phyloP scores from a whole-genome alignment of 257 asterid genomes.

The Solanum dulcamara region DNA sequence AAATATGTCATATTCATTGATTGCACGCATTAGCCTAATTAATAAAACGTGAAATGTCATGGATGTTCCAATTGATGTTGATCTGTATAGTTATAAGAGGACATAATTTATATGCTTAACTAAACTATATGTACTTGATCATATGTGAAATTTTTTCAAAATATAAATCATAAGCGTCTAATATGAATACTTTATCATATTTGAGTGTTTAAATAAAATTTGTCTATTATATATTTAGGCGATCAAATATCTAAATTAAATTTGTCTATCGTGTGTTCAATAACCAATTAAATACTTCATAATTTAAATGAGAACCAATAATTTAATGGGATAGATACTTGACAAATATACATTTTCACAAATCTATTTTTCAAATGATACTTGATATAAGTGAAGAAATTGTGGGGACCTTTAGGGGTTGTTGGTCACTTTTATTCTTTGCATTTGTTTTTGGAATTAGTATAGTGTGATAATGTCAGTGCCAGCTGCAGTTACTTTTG shows the following conservation, averaged over 20 bases:
- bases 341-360: no score
- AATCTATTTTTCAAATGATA: neutral
- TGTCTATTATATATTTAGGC: no score
- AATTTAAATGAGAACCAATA: no score
- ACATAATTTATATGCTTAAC: no score
- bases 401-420: neutral
- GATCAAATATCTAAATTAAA: no score
- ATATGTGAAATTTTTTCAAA: no score
- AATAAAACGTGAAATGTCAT: neutral
- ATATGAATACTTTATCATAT: neutral
- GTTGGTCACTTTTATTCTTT: conserved; percentile 3
- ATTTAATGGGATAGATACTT: no score
- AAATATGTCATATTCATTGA: neutral
- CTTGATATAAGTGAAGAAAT: neutral
- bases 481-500: conserved; percentile 39
- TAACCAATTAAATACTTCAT: no score
- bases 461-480: conserved; percentile 21
- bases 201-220: no score
- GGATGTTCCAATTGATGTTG: neutral
- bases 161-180: no score
- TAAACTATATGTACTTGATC: no score
- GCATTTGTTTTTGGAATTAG: conserved; percentile 15
- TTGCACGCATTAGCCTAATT: neutral
- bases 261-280: no score
- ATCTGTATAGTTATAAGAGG: neutral